Evolutionary conservation across 106 monocot species (phyloP).

Genomic region (Platanthera zijinensis): DNA sequence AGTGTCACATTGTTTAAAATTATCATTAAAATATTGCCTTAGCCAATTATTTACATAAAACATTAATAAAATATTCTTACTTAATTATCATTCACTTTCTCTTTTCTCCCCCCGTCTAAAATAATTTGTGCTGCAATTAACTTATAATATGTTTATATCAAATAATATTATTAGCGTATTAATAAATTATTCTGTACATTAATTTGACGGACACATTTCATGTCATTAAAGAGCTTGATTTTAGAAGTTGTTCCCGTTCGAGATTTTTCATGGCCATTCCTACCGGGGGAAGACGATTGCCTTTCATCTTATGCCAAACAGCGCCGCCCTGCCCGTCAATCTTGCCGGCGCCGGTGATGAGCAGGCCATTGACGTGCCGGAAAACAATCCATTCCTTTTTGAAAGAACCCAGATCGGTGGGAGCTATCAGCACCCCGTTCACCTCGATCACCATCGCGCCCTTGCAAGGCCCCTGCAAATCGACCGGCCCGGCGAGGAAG

Average conservation of each 20-base stretch:
- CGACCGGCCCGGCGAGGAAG: constrained; percentile 25
- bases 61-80: too few species aligned
- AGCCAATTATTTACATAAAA: too few species aligned
- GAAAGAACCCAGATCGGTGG: constrained; percentile 11
- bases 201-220: too few species aligned
- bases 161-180: neutral
- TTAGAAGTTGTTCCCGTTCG: too few species aligned
- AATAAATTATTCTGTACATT: neutral
- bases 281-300: constrained; percentile 4
- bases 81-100: too few species aligned
- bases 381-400: constrained; percentile 35
- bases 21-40: too few species aligned
- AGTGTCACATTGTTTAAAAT: too few species aligned
- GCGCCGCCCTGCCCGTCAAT: constrained; percentile 41
- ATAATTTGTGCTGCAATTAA: too few species aligned
- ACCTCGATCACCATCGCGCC: constrained; percentile 2
- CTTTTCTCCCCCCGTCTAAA: too few species aligned
- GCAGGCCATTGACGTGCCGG: constrained; percentile 22
- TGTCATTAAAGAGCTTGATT: too few species aligned
- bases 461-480: constrained; percentile 40
- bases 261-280: neutral
- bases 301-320: constrained; percentile 15
- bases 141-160: too few species aligned
- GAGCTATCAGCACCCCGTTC: constrained; percentile 19
- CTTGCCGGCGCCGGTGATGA: constrained; percentile 28